Conservation (phyloP, 2,329 filamentous ascomycete genomes). For the Colletotrichum camelliae region DNA sequence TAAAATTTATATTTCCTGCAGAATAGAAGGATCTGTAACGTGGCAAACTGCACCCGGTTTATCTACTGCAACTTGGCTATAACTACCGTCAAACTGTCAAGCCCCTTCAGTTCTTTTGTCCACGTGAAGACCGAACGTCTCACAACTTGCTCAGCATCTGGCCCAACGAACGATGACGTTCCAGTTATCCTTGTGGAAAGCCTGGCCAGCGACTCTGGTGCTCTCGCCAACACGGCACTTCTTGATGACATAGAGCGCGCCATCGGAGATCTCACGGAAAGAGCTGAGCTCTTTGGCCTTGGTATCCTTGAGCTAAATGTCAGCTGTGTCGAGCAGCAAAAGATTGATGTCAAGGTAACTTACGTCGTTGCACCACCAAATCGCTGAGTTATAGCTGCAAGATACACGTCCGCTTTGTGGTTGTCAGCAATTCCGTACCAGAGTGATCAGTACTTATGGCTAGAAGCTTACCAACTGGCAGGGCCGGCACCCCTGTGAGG, state of each 20-base stretch:
- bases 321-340: not conserved
- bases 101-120: not conserved
- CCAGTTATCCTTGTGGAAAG: not conserved
- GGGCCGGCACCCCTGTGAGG: conserved; percentile 21
- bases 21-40: not conserved
- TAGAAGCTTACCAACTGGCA: not conserved
- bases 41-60: not conserved
- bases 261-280: conserved; percentile 3
- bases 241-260: not conserved
- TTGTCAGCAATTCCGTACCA: not conserved
- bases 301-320: not conserved
- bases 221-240: not conserved
- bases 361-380: conserved; percentile 31
- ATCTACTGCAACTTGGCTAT: not conserved
- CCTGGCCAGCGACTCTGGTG: not conserved
- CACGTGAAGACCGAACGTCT: not conserved
- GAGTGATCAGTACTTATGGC: not conserved
- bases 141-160: not conserved
- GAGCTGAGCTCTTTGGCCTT: not conserved
- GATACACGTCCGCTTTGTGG: not conserved
- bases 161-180: not conserved
- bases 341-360: not conserved
- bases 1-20: not conserved
- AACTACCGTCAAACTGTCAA: not conserved
- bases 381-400: conserved; percentile 23